A percentile compares a stretch with the other conserved stretches of the same genome.
These are phyloP conservation scores for Cyberlindnera galapagoensis DNA, from an alignment of 805 yeast genomes.

Conservation along the genomic window DNA sequence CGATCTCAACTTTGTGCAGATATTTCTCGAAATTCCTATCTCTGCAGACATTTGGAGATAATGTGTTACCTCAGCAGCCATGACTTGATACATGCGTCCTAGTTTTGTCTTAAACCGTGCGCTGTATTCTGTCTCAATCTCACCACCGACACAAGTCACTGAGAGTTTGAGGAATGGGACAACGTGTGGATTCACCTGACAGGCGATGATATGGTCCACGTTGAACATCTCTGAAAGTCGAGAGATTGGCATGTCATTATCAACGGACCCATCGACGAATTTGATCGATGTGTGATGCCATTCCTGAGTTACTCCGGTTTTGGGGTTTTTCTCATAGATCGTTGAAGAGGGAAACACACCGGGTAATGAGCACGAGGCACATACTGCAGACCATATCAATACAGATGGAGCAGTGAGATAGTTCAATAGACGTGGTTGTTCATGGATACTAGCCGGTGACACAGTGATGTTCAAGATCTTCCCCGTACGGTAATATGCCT, in stretches of 20 bases:
- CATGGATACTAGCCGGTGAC: slow-evolving; percentile 84
- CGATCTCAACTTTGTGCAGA: slow-evolving; percentile 67
- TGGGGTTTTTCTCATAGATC: slow-evolving; percentile 73
- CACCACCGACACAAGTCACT: slow-evolving; percentile 63
- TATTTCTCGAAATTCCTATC: slow-evolving; percentile 66
- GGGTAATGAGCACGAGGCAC: slow-evolving; percentile 93
- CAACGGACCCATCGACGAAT: slow-evolving; percentile 95
- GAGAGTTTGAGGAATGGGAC: slow-evolving; percentile 76
- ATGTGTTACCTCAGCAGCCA: slow-evolving; percentile 71
- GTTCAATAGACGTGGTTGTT: slow-evolving; percentile 79
- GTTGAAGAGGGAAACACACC: slow-evolving; percentile 84
- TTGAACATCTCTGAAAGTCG: slow-evolving; percentile 94
- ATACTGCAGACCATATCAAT: slow-evolving; percentile 79
- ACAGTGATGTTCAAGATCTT: slow-evolving; percentile 91
- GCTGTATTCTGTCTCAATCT: slow-evolving; percentile 52
- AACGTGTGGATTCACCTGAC: slow-evolving; percentile 96
- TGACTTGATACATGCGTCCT: slow-evolving; percentile 49
- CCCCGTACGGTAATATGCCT: slow-evolving; percentile 91
- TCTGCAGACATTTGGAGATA: slow-evolving; percentile 67
- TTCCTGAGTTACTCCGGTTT: slow-evolving; percentile 64
- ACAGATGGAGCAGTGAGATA: slow-evolving; percentile 79
- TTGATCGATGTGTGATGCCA: slow-evolving; percentile 77
- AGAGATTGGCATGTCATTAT: slow-evolving; percentile 86
- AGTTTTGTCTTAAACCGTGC: slow-evolving; percentile 47
- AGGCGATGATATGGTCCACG: slow-evolving; percentile 94